Percentiles rank a stretch among this genome's conserved stretches.
phyloP scores from a whole-genome alignment of 805 yeast species.

The Pichia gijzeniarum region DNA sequence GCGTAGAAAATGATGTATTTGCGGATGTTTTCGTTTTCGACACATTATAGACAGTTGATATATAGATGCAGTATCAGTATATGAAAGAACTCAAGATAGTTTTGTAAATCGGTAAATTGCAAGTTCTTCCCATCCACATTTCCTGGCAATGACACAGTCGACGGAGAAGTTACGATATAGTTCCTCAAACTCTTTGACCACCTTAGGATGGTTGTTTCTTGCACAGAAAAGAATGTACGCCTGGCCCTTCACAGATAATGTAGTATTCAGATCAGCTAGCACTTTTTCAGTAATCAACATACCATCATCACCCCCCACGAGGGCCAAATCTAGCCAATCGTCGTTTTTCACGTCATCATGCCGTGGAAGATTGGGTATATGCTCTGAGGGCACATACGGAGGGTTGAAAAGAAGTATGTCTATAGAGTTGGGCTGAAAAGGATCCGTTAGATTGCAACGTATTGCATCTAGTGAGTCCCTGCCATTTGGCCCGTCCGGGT shows the following conservation, averaged over 20 bases:
- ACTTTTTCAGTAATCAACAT: constrained; percentile 76
- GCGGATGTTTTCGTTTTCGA: constrained; percentile 42
- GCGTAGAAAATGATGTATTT: constrained; percentile 51
- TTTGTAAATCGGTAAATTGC: constrained; percentile 60
- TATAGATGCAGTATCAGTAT: not conserved
- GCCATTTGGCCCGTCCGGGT: constrained; percentile 14
- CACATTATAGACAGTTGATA: not conserved
- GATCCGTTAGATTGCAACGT: constrained; percentile 52
- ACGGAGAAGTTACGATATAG: constrained; percentile 42
- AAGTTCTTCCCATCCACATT: constrained; percentile 95
- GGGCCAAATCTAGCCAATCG: constrained; percentile 82
- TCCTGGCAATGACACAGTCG: constrained; percentile 51
- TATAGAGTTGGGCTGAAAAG: constrained; percentile 39
- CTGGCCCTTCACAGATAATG: constrained; percentile 54
- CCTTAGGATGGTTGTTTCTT: constrained; percentile 69
- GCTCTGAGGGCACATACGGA: constrained; percentile 90
- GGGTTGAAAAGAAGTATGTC: constrained; percentile 88
- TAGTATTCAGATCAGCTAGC: constrained; percentile 44
- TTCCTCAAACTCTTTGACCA: constrained; percentile 40
- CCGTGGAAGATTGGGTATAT: constrained; percentile 56
- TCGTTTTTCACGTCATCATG: constrained; percentile 36
- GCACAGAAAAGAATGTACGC: constrained; percentile 93
- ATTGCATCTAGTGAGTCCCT: constrained; percentile 36
- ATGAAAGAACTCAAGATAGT: constrained; percentile 7
- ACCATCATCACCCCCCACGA: constrained; percentile 85